Evolutionary conservation across 306 rosid species (phyloP), one percentile per base, ranked within the genome.

Genomic region (Sicyos edulis): DNA sequence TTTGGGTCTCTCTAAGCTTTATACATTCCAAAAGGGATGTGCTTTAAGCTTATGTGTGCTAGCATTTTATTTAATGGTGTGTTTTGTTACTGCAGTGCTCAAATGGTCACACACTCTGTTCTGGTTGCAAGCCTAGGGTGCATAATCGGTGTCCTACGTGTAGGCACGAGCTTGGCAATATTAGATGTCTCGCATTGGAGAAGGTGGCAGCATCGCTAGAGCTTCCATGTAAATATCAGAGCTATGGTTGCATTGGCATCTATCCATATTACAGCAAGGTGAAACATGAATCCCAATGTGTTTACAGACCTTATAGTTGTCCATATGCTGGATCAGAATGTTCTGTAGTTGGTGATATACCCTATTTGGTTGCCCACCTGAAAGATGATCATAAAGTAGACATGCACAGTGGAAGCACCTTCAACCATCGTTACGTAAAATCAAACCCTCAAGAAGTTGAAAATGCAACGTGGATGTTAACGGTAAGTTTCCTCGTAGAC

Each of bases 301-400:
- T 70, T 21, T 81, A 77, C 79, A 84, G 96, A 76, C 96, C 97
- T 22, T 89, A 92, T 74, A 92, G 78, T 81, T 92, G 97, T 59
- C 97, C 97, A 11, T 92, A 92, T 81, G 97, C 97, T 64, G 97
- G 97, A 62, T 92, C 97, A 37, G 95, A 89, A 78, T 92, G 97
- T 86, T 59, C 84, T 0, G 80, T 83, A 55, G 62, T 86, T 54
- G 97, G 95, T 74, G 97, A 92, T 79, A 92, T 92, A 68, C 89
- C 96, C 47, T 84, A 70, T 79, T 73, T 92, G 63, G 97, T 92
- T 74, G 79, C 88, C 54, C 97, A 92, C 81, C 84, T 89, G 68
- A 86, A 86, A 82, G 95, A 89, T 6, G 95, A 92, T 78, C 96
- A 92, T 85, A 92, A 92, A 78, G 97, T 92, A 71, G 97, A 92